Conservation (phyloP, 2,329 filamentous ascomycete genomes). For the Alternaria sp. region DNA sequence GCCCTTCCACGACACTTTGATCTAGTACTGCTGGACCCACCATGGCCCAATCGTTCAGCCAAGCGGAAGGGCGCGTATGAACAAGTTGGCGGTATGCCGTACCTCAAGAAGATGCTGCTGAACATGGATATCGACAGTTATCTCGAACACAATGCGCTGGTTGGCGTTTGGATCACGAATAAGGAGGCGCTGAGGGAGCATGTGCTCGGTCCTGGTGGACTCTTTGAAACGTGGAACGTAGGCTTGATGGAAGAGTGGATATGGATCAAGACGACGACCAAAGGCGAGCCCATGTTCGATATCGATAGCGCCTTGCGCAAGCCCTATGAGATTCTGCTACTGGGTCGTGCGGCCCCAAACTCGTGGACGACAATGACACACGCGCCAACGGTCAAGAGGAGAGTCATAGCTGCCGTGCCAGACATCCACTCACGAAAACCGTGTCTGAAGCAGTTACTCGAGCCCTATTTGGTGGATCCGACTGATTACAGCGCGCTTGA, state of each 20-base stretch:
- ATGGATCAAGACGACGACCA: constrained; percentile 76
- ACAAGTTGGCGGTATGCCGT: constrained; percentile 54
- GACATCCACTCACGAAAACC: constrained; percentile 83
- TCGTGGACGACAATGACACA: constrained; percentile 33
- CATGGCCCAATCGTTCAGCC: constrained; percentile 82
- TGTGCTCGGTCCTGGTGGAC: constrained; percentile 63
- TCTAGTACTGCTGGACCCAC: constrained; percentile 76
- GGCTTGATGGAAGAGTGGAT: constrained; percentile 74
- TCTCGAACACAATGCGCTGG: constrained; percentile 55
- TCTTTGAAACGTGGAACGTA: constrained; percentile 74
- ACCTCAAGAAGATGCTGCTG: constrained; percentile 56
- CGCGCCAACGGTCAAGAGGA: constrained; percentile 53
- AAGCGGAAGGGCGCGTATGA: constrained; percentile 65
- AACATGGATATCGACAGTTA: constrained; percentile 58
- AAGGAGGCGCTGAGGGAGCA: constrained; percentile 65
- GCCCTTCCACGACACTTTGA: constrained; percentile 65
- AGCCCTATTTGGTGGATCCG: constrained; percentile 59
- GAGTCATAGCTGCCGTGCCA: constrained; percentile 73
- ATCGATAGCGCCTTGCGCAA: constrained; percentile 72
- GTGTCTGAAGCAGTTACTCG: constrained; percentile 69
- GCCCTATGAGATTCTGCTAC: constrained; percentile 77
- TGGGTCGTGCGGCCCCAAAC: constrained; percentile 59
- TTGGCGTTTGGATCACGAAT: constrained; percentile 83
- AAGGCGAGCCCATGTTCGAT: constrained; percentile 70
- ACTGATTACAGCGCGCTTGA: constrained; percentile 69